A percentile compares a stretch with the other conserved stretches of the same genome.
phyloP scores from a whole-genome alignment of 352 stramenopile genomes.

The Phytophthora sansomeana region DNA sequence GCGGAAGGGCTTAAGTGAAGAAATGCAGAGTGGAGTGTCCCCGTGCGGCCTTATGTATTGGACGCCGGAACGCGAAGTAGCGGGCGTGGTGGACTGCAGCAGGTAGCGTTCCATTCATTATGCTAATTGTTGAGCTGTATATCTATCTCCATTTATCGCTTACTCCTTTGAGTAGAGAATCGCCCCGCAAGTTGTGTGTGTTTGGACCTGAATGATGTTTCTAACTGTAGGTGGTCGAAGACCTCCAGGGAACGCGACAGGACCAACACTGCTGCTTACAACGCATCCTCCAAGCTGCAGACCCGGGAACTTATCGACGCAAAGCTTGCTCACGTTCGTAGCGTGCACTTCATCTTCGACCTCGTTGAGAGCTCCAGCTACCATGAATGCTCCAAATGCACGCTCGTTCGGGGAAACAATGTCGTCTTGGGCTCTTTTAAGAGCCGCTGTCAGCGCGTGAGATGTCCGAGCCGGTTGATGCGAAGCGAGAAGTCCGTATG shows the following conservation, averaged over 20 bases:
- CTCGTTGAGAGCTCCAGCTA: constrained; percentile 42
- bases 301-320: constrained; percentile 31
- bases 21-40: not conserved
- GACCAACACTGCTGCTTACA: constrained; percentile 45
- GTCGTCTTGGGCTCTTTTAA: constrained; percentile 15
- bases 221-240: constrained; percentile 6
- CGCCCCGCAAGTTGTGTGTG: constrained; percentile 55
- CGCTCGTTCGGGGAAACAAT: constrained; percentile 15
- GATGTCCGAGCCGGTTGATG: constrained; percentile 29
- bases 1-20: constrained; percentile 2
- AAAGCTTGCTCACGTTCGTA: constrained; percentile 33
- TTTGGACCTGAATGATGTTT: constrained; percentile 39
- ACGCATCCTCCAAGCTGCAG: constrained; percentile 45
- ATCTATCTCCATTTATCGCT: not conserved
- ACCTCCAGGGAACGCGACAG: constrained; percentile 39
- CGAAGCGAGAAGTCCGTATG: constrained; percentile 50
- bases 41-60: constrained; percentile 11
- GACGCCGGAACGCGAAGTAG: not conserved
- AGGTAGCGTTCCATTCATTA: constrained; percentile 15
- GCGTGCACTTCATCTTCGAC: constrained; percentile 32
- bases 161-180: constrained; percentile 46
- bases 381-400: constrained; percentile 43
- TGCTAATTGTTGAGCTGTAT: constrained; percentile 20
- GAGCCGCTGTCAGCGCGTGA: constrained; percentile 25
- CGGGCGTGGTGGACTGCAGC: not conserved